Conservation (phyloP, 2,329 filamentous ascomycete genomes). For the Pyricularia pennisetigena region DNA sequence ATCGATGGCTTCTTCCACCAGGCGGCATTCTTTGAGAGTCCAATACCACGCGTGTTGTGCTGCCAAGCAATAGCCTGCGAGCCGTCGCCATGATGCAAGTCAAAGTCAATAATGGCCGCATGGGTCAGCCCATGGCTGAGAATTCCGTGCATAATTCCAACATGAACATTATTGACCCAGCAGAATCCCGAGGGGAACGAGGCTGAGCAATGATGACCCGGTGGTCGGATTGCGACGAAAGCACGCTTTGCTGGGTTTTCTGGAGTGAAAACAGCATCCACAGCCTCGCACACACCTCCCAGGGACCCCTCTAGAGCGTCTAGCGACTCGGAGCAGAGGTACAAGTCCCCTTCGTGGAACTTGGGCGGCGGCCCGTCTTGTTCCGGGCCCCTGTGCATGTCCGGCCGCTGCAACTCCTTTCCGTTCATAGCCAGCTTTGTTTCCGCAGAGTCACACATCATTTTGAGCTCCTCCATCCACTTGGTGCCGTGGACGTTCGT, state of each 20-base stretch:
- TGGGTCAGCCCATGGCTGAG: constrained; percentile 81
- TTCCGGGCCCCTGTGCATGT: constrained; percentile 43
- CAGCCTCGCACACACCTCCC: constrained; percentile 85
- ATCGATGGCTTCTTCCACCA: constrained; percentile 77
- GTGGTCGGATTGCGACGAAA: constrained; percentile 87
- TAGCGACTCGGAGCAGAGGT: constrained; percentile 78
- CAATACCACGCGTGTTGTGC: constrained; percentile 63
- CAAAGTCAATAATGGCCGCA: constrained; percentile 87
- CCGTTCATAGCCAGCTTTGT: constrained; percentile 65
- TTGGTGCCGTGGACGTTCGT: constrained; percentile 83
- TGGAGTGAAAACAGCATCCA: constrained; percentile 68
- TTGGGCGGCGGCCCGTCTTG: constrained; percentile 35
- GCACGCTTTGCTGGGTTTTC: constrained; percentile 56
- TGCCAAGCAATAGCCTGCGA: constrained; percentile 91
- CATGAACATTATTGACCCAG: constrained; percentile 97
- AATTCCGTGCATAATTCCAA: constrained; percentile 86
- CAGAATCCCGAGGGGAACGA: constrained; percentile 90
- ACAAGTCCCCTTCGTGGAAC: constrained; percentile 83
- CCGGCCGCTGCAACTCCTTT: constrained; percentile 66
- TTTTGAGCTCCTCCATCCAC: constrained; percentile 88
- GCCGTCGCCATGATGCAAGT: constrained; percentile 89
- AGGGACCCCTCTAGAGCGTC: constrained; percentile 84
- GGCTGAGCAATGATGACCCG: constrained; percentile 90
- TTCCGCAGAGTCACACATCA: constrained; percentile 76
- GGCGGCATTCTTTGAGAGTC: constrained; percentile 58